Evolutionary conservation across 2,329 filamentous ascomycete species (phyloP).

Genomic region (Bipolaris oryzae): DNA sequence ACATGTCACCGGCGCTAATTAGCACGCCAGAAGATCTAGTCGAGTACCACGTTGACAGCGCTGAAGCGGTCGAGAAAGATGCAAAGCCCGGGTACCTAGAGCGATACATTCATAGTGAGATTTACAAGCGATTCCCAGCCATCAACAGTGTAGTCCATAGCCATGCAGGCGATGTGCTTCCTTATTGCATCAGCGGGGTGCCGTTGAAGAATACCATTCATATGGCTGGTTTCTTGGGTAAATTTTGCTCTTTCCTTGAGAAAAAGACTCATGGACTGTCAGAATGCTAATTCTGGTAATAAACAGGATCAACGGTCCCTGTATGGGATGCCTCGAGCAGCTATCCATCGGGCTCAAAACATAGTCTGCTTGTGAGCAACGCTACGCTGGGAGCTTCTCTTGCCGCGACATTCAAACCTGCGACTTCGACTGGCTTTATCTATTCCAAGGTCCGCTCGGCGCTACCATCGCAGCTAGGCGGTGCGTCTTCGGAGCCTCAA

Average conservation of each 20-base stretch:
- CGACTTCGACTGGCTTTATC: slow-evolving; percentile 47
- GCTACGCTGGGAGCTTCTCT: slow-evolving; percentile 43
- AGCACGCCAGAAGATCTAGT: slow-evolving; percentile 51
- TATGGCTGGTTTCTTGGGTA: slow-evolving; percentile 54
- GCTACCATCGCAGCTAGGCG: slow-evolving; percentile 43
- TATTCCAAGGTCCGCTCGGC: slow-evolving; percentile 48
- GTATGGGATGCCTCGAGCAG: slow-evolving; percentile 44
- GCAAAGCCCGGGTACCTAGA: slow-evolving; percentile 48
- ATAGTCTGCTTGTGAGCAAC: slow-evolving; percentile 46
- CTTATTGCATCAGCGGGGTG: slow-evolving; percentile 51
- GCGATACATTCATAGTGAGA: slow-evolving; percentile 54
- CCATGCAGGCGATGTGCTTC: slow-evolving; percentile 51
- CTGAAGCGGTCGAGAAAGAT: slow-evolving; percentile 43
- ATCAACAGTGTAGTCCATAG: slow-evolving; percentile 55
- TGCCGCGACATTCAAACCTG: slow-evolving; percentile 45
- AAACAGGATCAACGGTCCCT: slow-evolving; percentile 41
- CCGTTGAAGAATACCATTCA: slow-evolving; percentile 48
- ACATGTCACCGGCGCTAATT: slow-evolving; percentile 53
- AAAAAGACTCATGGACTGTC: background rate
- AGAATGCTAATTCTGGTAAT: background rate
- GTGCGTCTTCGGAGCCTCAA: slow-evolving; percentile 35
- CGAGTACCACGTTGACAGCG: slow-evolving; percentile 54
- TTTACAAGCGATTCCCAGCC: slow-evolving; percentile 53
- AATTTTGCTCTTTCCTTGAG: background rate
- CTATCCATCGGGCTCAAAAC: slow-evolving; percentile 38